Percentiles rank a stretch among this genome's conserved stretches.
phyloP scores from a whole-genome alignment of 75 land plant species.

The Gnetum montanum region DNA sequence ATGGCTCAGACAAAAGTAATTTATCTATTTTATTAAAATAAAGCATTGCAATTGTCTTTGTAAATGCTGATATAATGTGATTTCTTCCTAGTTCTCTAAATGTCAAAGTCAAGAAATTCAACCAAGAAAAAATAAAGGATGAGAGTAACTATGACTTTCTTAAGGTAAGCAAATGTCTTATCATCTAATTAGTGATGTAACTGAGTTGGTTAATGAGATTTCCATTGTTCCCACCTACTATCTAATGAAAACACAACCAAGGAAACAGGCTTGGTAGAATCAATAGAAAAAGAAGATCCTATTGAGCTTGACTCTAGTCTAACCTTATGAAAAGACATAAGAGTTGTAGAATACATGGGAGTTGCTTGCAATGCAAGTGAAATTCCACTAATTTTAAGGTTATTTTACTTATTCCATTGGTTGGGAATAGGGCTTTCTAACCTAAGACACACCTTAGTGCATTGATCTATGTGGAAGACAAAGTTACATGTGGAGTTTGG shows the following conservation, averaged over 20 bases:
- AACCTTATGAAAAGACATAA: constrained; percentile 33
- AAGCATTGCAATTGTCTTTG: not conserved
- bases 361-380: constrained; percentile 14
- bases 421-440: constrained; percentile 34
- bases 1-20: not conserved
- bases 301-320: too few species aligned
- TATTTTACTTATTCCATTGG: too few species aligned
- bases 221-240: constrained; percentile 21
- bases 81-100: constrained; percentile 33
- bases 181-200: too few species aligned
- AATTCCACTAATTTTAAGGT: constrained; percentile 21
- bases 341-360: constrained; percentile 33
- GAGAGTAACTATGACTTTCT: too few species aligned
- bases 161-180: constrained; percentile 28
- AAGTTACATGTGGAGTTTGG: constrained; percentile 36
- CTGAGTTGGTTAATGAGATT: constrained; percentile 25
- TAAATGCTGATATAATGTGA: constrained; percentile 30
- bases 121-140: constrained; percentile 24
- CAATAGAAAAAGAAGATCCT: too few species aligned
- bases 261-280: too few species aligned
- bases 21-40: not conserved
- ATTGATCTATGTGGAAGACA: too few species aligned
- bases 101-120: too few species aligned
- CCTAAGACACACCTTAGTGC: too few species aligned
- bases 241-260: too few species aligned